phyloP scores from a whole-genome alignment of 768 basidiomycete genomes.

The Mycena amicta region DNA sequence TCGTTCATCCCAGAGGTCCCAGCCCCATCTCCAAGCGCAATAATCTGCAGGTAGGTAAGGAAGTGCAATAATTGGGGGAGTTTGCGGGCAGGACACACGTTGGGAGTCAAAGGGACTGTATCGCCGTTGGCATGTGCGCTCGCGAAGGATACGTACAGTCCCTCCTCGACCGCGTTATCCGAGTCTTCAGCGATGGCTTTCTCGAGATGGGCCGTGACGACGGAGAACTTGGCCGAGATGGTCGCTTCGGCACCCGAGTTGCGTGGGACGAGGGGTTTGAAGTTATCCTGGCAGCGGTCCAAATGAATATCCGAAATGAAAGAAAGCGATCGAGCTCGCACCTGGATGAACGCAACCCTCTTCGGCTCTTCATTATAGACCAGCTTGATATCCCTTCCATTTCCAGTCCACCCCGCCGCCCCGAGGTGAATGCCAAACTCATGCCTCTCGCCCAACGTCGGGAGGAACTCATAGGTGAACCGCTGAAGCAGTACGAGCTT shows the following conservation, averaged over 20 bases:
- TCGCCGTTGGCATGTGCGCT: constrained; percentile 15
- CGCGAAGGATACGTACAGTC: constrained; percentile 13
- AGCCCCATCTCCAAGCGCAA: constrained; percentile 10
- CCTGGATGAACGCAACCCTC: constrained; percentile 19
- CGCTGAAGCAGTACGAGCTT: constrained; percentile 20
- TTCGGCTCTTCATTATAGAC: constrained; percentile 12
- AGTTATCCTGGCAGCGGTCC: constrained; percentile 10
- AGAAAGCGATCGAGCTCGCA: not conserved
- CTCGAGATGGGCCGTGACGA: constrained; percentile 5
- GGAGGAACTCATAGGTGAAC: constrained; percentile 18
- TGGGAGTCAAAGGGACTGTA: constrained; percentile 10
- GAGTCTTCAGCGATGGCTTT: constrained; percentile 6
- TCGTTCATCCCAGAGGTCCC: constrained; percentile 17
- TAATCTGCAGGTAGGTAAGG: constrained; percentile 8
- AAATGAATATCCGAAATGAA: not conserved
- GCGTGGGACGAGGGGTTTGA: constrained; percentile 13
- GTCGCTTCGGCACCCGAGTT: constrained; percentile 16
- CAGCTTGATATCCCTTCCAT: constrained; percentile 18
- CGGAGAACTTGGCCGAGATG: constrained; percentile 16
- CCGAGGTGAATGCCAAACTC: constrained; percentile 19
- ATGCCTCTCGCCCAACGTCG: not conserved
- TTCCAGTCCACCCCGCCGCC: constrained; percentile 14
- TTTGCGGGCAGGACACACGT: constrained; percentile 2
- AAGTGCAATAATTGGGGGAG: not conserved
- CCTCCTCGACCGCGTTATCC: constrained; percentile 1